Percentiles rank a stretch among this genome's conserved stretches.
phyloP scores from a whole-genome alignment of 352 stramenopile genomes.

The Aphanomyces cochlioides region DNA sequence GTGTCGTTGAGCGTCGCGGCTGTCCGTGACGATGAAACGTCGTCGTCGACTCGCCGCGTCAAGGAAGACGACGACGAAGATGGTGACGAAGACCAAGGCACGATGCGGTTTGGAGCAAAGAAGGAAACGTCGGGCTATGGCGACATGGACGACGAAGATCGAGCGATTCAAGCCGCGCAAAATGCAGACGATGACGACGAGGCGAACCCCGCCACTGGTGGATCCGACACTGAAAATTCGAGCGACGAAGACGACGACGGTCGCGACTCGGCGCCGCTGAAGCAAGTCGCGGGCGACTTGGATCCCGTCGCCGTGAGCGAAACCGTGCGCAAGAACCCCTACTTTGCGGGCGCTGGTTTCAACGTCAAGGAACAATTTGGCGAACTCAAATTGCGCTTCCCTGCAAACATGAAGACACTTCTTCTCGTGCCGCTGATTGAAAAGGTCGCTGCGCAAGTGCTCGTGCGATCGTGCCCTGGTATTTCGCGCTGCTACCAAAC shows the following conservation, averaged over 20 bases:
- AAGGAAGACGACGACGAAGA: slow-evolving; percentile 71
- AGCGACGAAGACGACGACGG: slow-evolving; percentile 43
- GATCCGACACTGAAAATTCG: slow-evolving; percentile 26
- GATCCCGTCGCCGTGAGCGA: slow-evolving; percentile 68
- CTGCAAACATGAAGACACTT: slow-evolving; percentile 84
- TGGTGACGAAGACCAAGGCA: slow-evolving; percentile 83
- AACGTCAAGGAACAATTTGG: slow-evolving; percentile 80
- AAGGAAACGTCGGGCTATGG: slow-evolving; percentile 84
- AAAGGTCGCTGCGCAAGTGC: slow-evolving; percentile 76
- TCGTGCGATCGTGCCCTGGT: slow-evolving; percentile 83
- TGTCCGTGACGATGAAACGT: slow-evolving; percentile 47
- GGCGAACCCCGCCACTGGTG: background rate
- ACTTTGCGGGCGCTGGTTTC: slow-evolving; percentile 77
- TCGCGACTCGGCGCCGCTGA: slow-evolving; percentile 34
- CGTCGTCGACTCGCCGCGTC: slow-evolving; percentile 47
- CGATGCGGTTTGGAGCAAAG: slow-evolving; percentile 72
- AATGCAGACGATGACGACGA: slow-evolving; percentile 50
- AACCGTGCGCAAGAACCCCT: slow-evolving; percentile 81
- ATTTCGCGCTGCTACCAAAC: slow-evolving; percentile 88
- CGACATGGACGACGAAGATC: slow-evolving; percentile 93
- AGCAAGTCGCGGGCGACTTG: slow-evolving; percentile 45
- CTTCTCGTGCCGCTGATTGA: slow-evolving; percentile 88
- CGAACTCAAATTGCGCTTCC: slow-evolving; percentile 83
- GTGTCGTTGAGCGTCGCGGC: slow-evolving; percentile 46
- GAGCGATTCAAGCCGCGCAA: slow-evolving; percentile 66